Conservation (phyloP, 2,329 filamentous ascomycete genomes). For the Aspergillus luchuensis region DNA sequence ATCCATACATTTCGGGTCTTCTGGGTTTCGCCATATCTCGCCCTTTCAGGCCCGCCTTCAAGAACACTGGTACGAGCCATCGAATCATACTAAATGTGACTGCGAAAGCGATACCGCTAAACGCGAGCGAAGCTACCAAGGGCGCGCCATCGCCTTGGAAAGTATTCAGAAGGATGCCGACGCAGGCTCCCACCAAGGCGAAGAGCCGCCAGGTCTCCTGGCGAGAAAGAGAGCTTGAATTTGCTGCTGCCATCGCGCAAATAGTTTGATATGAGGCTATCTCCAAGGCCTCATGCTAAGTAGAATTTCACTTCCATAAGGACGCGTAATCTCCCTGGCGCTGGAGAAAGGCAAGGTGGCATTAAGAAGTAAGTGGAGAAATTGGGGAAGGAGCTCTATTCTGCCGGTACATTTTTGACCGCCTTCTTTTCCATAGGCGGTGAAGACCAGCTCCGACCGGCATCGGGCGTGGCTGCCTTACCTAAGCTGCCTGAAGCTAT, state of each 20-base stretch:
- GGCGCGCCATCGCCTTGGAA: constrained; percentile 85
- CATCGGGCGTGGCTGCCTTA: not conserved
- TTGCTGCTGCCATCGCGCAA: constrained; percentile 34
- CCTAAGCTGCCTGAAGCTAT: not conserved
- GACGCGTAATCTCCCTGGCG: not conserved
- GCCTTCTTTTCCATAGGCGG: constrained; percentile 22
- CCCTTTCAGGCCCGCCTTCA: constrained; percentile 84
- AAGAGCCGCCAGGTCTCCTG: constrained; percentile 61
- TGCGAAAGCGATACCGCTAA: constrained; percentile 81
- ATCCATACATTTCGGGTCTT: constrained; percentile 68
- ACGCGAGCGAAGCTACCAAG: constrained; percentile 81
- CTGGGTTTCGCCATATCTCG: constrained; percentile 81
- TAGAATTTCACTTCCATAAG: not conserved
- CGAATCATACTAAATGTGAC: constrained; percentile 82
- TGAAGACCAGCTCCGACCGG: constrained; percentile 3
- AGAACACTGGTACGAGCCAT: constrained; percentile 90
- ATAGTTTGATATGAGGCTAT: constrained; percentile 10
- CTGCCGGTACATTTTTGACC: constrained; percentile 28
- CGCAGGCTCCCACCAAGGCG: constrained; percentile 67
- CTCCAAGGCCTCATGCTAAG: not conserved
- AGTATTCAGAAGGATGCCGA: constrained; percentile 74
- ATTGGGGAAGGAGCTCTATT: constrained; percentile 23
- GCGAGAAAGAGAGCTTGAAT: constrained; percentile 46
- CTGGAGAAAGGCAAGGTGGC: constrained; percentile 34
- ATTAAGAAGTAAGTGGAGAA: constrained; percentile 9